These are phyloP conservation scores for Boletus patriciae DNA, from an alignment of 768 basidiomycete genomes.

Conservation along the genomic window DNA sequence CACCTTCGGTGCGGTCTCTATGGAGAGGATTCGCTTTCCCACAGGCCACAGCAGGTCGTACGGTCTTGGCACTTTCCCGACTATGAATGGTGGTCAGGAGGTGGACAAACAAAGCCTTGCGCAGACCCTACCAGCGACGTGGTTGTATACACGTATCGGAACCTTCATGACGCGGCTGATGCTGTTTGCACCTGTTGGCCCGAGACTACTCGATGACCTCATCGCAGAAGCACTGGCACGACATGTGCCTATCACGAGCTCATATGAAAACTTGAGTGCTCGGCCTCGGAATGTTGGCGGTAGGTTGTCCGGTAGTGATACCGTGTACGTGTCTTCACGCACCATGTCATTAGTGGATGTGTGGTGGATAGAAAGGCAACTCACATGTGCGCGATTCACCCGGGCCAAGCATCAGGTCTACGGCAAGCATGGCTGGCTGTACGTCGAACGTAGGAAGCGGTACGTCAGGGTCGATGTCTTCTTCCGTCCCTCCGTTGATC, in stretches of 20 bases:
- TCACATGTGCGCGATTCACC: slow-evolving; percentile 83
- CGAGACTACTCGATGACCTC: slow-evolving; percentile 31
- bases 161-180: slow-evolving; percentile 83
- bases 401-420: slow-evolving; percentile 79
- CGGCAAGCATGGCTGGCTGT: slow-evolving; percentile 83
- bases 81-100: slow-evolving; percentile 29
- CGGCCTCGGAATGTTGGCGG: slow-evolving; percentile 92
- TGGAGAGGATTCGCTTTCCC: slow-evolving; percentile 37
- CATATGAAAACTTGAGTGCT: slow-evolving; percentile 82
- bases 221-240: slow-evolving; percentile 46
- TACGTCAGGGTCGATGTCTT: slow-evolving; percentile 57
- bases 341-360: background rate
- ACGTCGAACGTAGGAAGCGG: slow-evolving; percentile 85
- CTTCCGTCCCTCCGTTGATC: slow-evolving; percentile 31
- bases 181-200: slow-evolving; percentile 45
- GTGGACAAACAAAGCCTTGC: background rate
- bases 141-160: slow-evolving; percentile 87
- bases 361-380: background rate
- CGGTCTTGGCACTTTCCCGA: slow-evolving; percentile 54
- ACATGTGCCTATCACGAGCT: slow-evolving; percentile 86
- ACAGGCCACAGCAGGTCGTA: slow-evolving; percentile 89
- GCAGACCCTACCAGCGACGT: slow-evolving; percentile 65
- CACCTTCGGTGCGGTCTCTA: slow-evolving; percentile 29
- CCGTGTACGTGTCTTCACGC: slow-evolving; percentile 70
- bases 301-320: slow-evolving; percentile 71